Evolutionary conservation across 345 rosid species (phyloP).

Genomic region (Hibiscus tridactylites): DNA sequence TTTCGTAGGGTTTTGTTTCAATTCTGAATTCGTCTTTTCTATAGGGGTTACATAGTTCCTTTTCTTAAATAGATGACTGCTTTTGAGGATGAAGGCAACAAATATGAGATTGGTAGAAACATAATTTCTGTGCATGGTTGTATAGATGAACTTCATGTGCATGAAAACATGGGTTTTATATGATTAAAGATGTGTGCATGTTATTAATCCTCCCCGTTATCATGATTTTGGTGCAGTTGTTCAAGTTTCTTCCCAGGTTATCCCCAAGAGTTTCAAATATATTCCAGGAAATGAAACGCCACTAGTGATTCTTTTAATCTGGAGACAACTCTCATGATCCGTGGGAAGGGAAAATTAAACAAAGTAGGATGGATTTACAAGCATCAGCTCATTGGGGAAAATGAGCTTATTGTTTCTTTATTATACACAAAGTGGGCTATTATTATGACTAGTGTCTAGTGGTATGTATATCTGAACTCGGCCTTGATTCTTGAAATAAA

Average conservation of each 20-base stretch:
- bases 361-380: not conserved
- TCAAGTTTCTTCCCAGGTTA: constrained; percentile 75
- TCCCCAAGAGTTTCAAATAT: constrained; percentile 73
- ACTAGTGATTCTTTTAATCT: constrained; percentile 24
- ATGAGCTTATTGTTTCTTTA: not conserved
- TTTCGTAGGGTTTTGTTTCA: too few relatives aligned
- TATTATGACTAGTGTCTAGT: not conserved
- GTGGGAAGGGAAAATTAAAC: not conserved
- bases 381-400: not conserved
- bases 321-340: not conserved
- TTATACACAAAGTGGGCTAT: not conserved
- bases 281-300: constrained; percentile 73
- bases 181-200: not conserved
- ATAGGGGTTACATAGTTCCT: not conserved
- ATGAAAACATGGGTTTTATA: not conserved
- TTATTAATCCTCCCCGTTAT: not conserved
- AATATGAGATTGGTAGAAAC: too few relatives aligned
- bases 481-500: not conserved
- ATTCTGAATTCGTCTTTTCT: too few relatives aligned
- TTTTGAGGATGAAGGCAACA: not conserved
- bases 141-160: not conserved
- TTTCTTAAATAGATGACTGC: not conserved
- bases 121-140: not conserved
- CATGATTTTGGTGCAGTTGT: constrained; percentile 40
- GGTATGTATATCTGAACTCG: not conserved